These are phyloP conservation scores for Scytalidium sp. DNA, from an alignment of 2,329 filamentous ascomycete species.

Conservation along the genomic window DNA sequence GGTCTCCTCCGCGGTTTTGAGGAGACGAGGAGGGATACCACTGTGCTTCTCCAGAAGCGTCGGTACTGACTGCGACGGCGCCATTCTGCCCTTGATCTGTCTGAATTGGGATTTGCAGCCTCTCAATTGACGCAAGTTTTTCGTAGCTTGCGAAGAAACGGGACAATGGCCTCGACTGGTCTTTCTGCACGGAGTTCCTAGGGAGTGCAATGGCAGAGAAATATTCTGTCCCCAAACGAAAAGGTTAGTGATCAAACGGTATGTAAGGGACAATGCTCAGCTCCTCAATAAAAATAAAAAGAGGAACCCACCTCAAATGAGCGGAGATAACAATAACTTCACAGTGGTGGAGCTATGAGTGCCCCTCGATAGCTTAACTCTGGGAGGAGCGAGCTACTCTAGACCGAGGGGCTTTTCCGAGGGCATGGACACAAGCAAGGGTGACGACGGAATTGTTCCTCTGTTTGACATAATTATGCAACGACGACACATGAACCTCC, in stretches of 20 bases:
- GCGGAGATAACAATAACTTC: background rate
- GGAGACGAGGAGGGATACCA: conserved; percentile 18
- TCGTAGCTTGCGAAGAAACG: no score
- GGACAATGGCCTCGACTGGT: background rate
- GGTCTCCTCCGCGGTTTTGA: conserved; percentile 16
- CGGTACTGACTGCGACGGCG: background rate
- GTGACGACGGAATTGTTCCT: no score
- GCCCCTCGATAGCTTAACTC: background rate
- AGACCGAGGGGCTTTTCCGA: background rate
- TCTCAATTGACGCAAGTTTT: no score
- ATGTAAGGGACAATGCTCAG: no score
- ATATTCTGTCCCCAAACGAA: background rate
- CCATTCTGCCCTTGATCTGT: background rate
- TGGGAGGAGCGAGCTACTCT: background rate
- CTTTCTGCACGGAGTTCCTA: background rate
- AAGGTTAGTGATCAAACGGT: background rate
- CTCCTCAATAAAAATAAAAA: no score
- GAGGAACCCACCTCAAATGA: background rate
- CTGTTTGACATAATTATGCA: no score
- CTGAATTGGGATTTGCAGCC: no score
- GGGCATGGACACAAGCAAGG: no score
- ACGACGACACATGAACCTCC: no score
- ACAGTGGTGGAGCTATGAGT: background rate
- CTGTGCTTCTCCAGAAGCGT: conserved; percentile 12
- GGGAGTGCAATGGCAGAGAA: background rate